Evolutionary conservation across 305 asterid species (phyloP).

Genomic region (Coffea humblotiana): DNA sequence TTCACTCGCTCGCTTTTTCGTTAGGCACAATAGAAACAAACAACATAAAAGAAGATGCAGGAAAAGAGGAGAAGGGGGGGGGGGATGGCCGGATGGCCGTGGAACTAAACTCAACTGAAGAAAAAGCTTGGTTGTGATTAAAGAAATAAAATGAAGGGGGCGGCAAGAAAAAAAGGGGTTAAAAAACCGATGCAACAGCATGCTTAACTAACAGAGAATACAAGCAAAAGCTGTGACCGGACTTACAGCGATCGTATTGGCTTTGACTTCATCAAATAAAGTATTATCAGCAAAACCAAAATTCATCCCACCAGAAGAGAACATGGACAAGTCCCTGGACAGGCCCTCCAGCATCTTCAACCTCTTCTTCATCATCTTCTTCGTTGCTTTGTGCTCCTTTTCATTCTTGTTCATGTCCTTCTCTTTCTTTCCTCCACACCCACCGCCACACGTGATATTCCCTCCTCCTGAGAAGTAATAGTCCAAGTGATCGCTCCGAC

Average conservation of each 20-base stretch:
- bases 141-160: not conserved
- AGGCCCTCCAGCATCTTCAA: conserved; percentile 1
- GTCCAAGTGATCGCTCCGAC: conserved; percentile 12
- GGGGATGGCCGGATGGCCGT: too few species aligned
- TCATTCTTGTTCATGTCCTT: not conserved
- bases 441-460: conserved; percentile 1
- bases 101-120: too few species aligned
- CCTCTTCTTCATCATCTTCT: not conserved
- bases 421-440: not conserved
- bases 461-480: not conserved
- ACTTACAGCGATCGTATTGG: conserved; percentile 55
- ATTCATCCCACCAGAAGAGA: conserved; percentile 40
- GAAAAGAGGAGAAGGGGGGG: too few species aligned
- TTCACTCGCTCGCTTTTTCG: too few species aligned
- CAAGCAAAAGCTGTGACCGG: not conserved
- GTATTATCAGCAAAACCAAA: conserved; percentile 40
- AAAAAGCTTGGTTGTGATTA: too few species aligned
- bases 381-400: not conserved
- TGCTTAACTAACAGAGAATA: too few species aligned
- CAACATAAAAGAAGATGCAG: too few species aligned
- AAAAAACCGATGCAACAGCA: too few species aligned
- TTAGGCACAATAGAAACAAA: too few species aligned
- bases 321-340: conserved; percentile 19
- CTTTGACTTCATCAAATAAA: conserved; percentile 48
- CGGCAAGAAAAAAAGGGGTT: too few species aligned